Evolutionary conservation across 257 asterid genomes (phyloP).

Genomic region (Nicotiana noctiflora): DNA sequence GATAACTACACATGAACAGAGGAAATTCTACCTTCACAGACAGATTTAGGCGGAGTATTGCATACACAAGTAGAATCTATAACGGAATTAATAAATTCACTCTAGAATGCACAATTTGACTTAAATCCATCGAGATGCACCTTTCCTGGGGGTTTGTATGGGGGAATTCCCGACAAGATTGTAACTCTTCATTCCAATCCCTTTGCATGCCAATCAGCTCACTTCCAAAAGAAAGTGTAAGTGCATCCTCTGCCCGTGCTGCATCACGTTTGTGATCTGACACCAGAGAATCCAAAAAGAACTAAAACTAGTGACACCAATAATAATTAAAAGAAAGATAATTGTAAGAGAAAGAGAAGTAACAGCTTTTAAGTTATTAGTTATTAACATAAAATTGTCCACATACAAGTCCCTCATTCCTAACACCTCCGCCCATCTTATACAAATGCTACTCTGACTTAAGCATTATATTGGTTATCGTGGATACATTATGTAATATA

Average conservation of each 20-base stretch:
- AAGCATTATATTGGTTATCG: neutral
- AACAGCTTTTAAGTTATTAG: neutral
- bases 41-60: neutral
- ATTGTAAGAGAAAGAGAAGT: neutral
- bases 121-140: conserved; percentile 28
- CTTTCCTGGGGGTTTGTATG: conserved; percentile 79
- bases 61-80: neutral
- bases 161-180: conserved; percentile 90
- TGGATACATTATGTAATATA: neutral
- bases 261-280: conserved; percentile 95
- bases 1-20: neutral
- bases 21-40: neutral
- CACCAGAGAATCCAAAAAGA: conserved; percentile 15
- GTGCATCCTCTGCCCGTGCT: conserved; percentile 82
- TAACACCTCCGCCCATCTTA: neutral
- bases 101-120: conserved; percentile 1
- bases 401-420: neutral
- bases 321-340: neutral
- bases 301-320: neutral
- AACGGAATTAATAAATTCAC: neutral
- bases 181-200: conserved; percentile 97
- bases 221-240: conserved; percentile 84
- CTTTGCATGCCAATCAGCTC: conserved; percentile 98
- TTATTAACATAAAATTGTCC: neutral
- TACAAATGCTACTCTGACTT: neutral